Conservation (phyloP, 345 rosid species). For the Hibiscus trionum region DNA sequence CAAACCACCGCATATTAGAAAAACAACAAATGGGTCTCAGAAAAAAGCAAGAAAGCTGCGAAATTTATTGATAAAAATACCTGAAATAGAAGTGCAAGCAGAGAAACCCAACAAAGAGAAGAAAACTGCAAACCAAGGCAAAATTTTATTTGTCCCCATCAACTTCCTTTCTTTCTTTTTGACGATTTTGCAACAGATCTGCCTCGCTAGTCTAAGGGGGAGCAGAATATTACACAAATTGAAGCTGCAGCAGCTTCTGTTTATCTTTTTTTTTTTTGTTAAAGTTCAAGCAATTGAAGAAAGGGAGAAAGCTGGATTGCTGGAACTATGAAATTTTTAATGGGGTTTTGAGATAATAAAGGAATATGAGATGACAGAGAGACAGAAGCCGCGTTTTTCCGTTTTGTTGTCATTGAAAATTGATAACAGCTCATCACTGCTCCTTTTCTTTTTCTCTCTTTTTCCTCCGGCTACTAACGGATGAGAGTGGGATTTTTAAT, state of each 20-base stretch:
- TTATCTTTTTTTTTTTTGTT: neutral
- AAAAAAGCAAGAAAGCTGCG: neutral
- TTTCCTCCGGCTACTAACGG: too few species aligned
- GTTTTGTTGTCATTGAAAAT: too few species aligned
- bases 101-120: slow-evolving; percentile 22
- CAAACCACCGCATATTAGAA: slow-evolving; percentile 7
- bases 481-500: too few species aligned
- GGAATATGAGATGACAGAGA: neutral
- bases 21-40: neutral
- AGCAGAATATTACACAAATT: neutral
- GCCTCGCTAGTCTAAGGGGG: too few species aligned
- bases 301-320: neutral
- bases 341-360: neutral
- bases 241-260: neutral
- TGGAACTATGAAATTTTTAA: neutral
- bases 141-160: slow-evolving; percentile 15
- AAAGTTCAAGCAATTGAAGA: neutral
- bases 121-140: slow-evolving; percentile 16
- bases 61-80: slow-evolving; percentile 18
- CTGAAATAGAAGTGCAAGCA: slow-evolving; percentile 33
- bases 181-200: neutral
- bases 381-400: too few species aligned
- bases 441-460: too few species aligned
- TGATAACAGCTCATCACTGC: too few species aligned
- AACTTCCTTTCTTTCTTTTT: neutral